Percentiles rank a stretch among this genome's conserved stretches.
These are phyloP conservation scores for Pichia nanzhaoensis DNA, from an alignment of 805 yeast genomes.

Conservation along the genomic window DNA sequence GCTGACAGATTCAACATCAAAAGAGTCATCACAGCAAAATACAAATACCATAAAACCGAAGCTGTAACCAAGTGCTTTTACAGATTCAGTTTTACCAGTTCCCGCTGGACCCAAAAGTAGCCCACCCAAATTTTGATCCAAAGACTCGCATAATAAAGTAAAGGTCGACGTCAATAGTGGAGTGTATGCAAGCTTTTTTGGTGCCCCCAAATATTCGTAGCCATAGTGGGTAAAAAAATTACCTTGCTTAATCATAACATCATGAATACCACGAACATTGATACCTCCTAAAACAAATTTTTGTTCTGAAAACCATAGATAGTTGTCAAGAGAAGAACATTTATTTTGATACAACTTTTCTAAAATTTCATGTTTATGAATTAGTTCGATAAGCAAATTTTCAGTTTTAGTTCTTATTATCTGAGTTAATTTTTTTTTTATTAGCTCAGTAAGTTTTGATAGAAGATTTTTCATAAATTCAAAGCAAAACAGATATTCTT, in stretches of 20 bases:
- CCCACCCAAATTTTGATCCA: conserved; percentile 74
- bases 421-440: conserved; percentile 23
- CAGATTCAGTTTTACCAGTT: conserved; percentile 90
- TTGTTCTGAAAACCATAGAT: conserved; percentile 48
- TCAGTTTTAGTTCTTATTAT: conserved; percentile 43
- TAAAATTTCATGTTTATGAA: conserved; percentile 47
- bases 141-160: conserved; percentile 65
- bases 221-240: conserved; percentile 55
- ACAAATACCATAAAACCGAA: conserved; percentile 79
- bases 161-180: conserved; percentile 62
- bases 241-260: conserved; percentile 45
- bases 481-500: background rate
- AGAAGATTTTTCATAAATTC: background rate
- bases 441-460: conserved; percentile 26
- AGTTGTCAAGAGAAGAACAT: conserved; percentile 12
- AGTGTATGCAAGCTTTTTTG: conserved; percentile 69
- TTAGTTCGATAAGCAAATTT: conserved; percentile 56
- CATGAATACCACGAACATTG: conserved; percentile 18
- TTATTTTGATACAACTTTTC: conserved; percentile 4
- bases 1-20: conserved; percentile 73
- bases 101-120: conserved; percentile 96
- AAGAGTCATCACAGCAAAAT: conserved; percentile 86
- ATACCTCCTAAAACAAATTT: conserved; percentile 35
- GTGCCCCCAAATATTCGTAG: conserved; percentile 73
- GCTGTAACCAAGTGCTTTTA: conserved; percentile 75